Base-by-base conservation (phyloP, 2,329 filamentous ascomycete genomes). In the Seiridium unicorne region DNA sequence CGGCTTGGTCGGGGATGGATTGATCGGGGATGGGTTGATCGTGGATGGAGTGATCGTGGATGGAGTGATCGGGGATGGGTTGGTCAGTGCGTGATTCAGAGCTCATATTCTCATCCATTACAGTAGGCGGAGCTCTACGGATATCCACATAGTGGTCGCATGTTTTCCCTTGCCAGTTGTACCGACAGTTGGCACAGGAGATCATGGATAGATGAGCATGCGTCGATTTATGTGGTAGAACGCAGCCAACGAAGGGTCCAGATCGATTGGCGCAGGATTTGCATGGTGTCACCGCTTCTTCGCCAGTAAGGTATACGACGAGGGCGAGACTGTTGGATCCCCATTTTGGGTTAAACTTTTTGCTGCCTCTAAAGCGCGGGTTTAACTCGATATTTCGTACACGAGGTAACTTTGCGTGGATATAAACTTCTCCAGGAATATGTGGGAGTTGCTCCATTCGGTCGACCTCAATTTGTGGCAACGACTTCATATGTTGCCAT, bases 281-380 rank as follows among this genome's bases (percentile, higher is more conserved):
- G 44, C 62, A 64, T 9, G 58, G 58, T 1, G 44, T 26, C 2
- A 26, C 44, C 9, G 60, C 58, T 35, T 34, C 26, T 4, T 48
- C 40, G 3, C 62, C 62, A 1, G 61, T 59, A 10, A 55, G 38
- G 48, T 62, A 60, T 2, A 55, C 55, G 8, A 54, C 40, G 2
- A 51, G 48, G 5, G 60, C 57, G 2, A 47, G 9, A 5, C 55
- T 10, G 26, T 60, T 59, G 3, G 57, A 40, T 35, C 1, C 1
- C 5, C 44, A 54, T 10, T 59, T 55, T 2, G 13, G 13, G 58
- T 65, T 62, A 5, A 55, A 3, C 53, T 65, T 36, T 63, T 51
- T 36, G 61, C 62, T 62, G 26, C 59, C 57, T 1, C 59, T 42
- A 31, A 65, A 60, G 10, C 51, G 60, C 3, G 61, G 51, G n/a